Evolutionary conservation across 176 grass and related monocot species (phyloP), one percentile per base, ranked within the genome.

Genomic region (Eleusine coracana): DNA sequence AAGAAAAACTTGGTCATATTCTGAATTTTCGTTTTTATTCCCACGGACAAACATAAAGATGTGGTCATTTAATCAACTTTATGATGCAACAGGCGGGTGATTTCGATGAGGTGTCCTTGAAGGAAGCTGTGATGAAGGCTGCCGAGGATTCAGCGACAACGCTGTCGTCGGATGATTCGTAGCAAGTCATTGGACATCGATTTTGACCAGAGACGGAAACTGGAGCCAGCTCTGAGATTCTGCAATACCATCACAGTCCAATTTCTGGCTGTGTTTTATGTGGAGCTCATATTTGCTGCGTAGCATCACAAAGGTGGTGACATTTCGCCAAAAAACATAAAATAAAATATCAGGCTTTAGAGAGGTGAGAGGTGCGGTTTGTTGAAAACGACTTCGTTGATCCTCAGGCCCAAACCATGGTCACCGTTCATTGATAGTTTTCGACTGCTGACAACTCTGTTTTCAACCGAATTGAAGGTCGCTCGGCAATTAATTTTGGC

Each of bases 61-160:
- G 17, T 60, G 7, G 56, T 5, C 0, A 5, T 64, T 4, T 3
- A 31, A 64, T 64, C 25, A 28, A 29, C 13, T 54, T 20, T 34
- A 18, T 70, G 20, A 10, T 80, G 50, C 5, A 52, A 34, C 6
- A 98, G 96, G 75, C 8, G 5, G 67, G 64, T 5, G 85, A 77
- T 17, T 83, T 92, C 37, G 87, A 93, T 38, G 89, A 86, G 72
- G 78, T 38, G 62, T 86, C 63, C 37, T 64, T 98, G 37, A 80
- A 73, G 87, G 96, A 98, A 86, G 86, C 82, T 15, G 91, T 95
- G 50, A 23, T 4, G 60, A 91, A 77, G 70, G 96, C 87, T 48
- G 87, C 92, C 40, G 67, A 93, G 46, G 82, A 75, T 73, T 74
- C 82, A 5, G 58, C 80, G 79, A 55, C 87, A 20, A 65, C 63